A percentile compares a stretch with the other conserved stretches of the same genome.
These are phyloP conservation scores for Scedosporium aurantiacum DNA, from an alignment of 2,329 filamentous ascomycete species.

Conservation along the genomic window DNA sequence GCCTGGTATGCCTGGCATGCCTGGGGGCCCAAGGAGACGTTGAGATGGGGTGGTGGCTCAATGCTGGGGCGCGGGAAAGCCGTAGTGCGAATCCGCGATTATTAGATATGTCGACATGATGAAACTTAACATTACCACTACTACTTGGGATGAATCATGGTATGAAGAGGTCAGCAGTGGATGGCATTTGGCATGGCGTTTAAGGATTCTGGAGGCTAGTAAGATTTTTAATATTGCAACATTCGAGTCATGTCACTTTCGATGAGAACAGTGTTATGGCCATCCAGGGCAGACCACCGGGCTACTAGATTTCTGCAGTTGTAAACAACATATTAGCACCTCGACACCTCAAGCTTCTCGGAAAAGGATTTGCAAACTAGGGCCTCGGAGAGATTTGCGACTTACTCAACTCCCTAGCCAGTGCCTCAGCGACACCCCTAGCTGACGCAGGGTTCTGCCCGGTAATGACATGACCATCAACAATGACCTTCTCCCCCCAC, in stretches of 20 bases:
- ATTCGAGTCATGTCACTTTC: not conserved
- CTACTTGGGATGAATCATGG: not conserved
- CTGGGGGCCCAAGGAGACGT: conserved; percentile 17
- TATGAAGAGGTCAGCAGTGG: not conserved
- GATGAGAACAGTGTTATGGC: not conserved
- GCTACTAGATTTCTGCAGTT: too few relatives aligned
- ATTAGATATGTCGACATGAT: not conserved
- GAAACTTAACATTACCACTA: not conserved
- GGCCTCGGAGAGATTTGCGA: not conserved
- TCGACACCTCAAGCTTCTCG: too few relatives aligned
- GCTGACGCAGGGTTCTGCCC: conserved; percentile 48
- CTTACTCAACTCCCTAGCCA: conserved; percentile 31
- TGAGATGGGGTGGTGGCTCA: conserved; percentile 1
- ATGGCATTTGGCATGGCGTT: conserved; percentile 1
- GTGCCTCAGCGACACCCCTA: conserved; percentile 37
- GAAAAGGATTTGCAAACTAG: too few relatives aligned
- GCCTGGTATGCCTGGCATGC: conserved; percentile 22
- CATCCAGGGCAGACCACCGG: too few relatives aligned
- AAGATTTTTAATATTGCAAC: not conserved
- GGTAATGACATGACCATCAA: conserved; percentile 41
- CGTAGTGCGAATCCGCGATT: not conserved
- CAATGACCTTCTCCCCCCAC: conserved; percentile 37
- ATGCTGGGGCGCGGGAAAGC: not conserved
- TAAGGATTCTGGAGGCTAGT: not conserved
- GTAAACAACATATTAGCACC: too few relatives aligned